These are phyloP conservation scores for Thelonectria rubi DNA, from an alignment of 2,329 filamentous ascomycete species.

Conservation along the genomic window DNA sequence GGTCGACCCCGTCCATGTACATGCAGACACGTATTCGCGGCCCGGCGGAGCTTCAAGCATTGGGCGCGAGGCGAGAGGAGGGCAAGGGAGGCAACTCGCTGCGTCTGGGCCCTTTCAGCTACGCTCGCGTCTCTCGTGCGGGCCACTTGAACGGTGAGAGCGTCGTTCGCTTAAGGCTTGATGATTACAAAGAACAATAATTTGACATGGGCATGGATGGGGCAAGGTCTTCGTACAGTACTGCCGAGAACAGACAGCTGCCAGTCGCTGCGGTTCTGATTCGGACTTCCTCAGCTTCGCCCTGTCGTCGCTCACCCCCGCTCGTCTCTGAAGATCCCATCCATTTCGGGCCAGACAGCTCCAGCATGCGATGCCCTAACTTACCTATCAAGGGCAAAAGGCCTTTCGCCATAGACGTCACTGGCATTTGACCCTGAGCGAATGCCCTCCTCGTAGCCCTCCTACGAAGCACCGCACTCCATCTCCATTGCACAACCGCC, in stretches of 20 bases:
- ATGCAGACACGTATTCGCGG: constrained; percentile 12
- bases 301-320: not conserved
- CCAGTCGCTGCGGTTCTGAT: too few species aligned
- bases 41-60: constrained; percentile 1
- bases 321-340: constrained; percentile 1
- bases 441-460: too few species aligned
- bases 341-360: constrained; percentile 2
- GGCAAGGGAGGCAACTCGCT: not conserved
- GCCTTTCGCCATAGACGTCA: too few species aligned
- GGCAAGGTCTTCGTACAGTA: too few species aligned
- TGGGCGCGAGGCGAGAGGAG: not conserved
- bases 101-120: not conserved
- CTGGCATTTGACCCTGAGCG: too few species aligned
- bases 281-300: not conserved
- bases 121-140: not conserved
- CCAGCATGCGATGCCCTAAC: not conserved
- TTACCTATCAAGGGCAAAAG: too few species aligned
- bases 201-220: too few species aligned
- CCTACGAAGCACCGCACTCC: too few species aligned
- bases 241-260: too few species aligned
- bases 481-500: too few species aligned
- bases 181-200: too few species aligned
- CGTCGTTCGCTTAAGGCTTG: too few species aligned
- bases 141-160: not conserved
- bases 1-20: constrained; percentile 1